These are phyloP conservation scores for Diplosphaera chodatii DNA, from an alignment of 139 green algal species.

Conservation along the genomic window DNA sequence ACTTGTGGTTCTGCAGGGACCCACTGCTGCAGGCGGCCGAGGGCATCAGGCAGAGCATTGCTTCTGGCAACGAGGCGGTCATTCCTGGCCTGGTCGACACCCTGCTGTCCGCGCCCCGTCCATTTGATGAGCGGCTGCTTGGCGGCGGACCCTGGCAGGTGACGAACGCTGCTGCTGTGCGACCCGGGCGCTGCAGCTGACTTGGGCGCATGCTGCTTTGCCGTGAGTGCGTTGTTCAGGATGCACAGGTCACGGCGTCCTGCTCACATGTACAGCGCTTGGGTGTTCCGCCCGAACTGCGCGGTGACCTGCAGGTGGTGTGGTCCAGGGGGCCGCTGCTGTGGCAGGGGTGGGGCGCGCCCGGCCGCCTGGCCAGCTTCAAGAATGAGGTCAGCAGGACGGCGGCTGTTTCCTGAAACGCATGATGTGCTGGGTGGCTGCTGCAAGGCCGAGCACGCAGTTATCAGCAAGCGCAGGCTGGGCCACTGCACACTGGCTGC, in stretches of 20 bases:
- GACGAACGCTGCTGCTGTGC: too few species aligned
- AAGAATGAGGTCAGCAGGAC: background rate
- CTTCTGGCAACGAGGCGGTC: background rate
- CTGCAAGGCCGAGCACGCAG: too few species aligned
- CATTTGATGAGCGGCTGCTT: background rate
- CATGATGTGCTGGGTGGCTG: too few species aligned
- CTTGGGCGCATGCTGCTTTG: too few species aligned
- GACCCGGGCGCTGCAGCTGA: too few species aligned
- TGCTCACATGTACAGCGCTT: too few species aligned
- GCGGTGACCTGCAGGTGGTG: background rate
- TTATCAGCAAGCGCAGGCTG: too few species aligned
- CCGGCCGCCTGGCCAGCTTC: background rate
- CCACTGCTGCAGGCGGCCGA: background rate
- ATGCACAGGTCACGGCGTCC: too few species aligned
- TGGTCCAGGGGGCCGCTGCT: background rate
- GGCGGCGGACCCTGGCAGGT: conserved; percentile 1
- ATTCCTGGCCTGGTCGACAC: background rate
- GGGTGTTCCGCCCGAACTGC: too few species aligned
- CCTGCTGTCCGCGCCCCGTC: background rate
- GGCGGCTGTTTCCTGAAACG: background rate
- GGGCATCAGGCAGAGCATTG: background rate
- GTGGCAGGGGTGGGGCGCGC: background rate
- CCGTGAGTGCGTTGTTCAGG: too few species aligned
- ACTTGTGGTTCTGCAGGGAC: background rate
- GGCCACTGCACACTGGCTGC: too few species aligned